These are phyloP conservation scores for Phytophthora meadii DNA, from an alignment of 352 stramenopile species.

Conservation along the genomic window DNA sequence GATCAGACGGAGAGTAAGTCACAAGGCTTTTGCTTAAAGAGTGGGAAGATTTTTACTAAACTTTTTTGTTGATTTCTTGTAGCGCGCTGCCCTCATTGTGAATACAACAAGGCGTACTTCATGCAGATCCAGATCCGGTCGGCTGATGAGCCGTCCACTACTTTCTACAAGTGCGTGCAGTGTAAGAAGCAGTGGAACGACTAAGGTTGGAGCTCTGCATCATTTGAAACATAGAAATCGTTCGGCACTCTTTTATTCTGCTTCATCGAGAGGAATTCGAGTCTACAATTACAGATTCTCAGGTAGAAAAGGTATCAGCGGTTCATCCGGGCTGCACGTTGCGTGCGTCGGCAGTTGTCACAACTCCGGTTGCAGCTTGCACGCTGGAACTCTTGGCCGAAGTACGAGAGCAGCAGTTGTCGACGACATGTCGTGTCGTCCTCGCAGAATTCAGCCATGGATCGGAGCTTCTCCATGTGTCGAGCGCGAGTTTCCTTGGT, in stretches of 20 bases:
- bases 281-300: slow-evolving; percentile 8
- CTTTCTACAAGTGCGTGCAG: slow-evolving; percentile 99
- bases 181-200: slow-evolving; percentile 98
- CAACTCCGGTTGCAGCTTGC: slow-evolving; percentile 65
- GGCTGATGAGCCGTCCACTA: slow-evolving; percentile 98
- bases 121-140: slow-evolving; percentile 99
- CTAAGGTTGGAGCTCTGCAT: slow-evolving; percentile 31
- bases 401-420: slow-evolving; percentile 81
- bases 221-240: slow-evolving; percentile 1
- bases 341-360: slow-evolving; percentile 70
- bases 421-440: slow-evolving; percentile 77
- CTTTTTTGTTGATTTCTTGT: background rate
- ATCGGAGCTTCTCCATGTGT: slow-evolving; percentile 80
- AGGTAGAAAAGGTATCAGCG: slow-evolving; percentile 9
- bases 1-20: slow-evolving; percentile 94
- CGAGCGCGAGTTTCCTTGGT: slow-evolving; percentile 70
- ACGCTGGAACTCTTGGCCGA: slow-evolving; percentile 77
- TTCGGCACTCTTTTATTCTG: too few relatives aligned
- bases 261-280: background rate
- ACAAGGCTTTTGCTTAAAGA: background rate
- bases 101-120: slow-evolving; percentile 98
- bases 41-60: background rate
- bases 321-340: slow-evolving; percentile 37
- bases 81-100: slow-evolving; percentile 95
- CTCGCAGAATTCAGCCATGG: slow-evolving; percentile 85